Conservation (phyloP, 2,329 filamentous ascomycete genomes). For the Sclerotinia borealis region DNA sequence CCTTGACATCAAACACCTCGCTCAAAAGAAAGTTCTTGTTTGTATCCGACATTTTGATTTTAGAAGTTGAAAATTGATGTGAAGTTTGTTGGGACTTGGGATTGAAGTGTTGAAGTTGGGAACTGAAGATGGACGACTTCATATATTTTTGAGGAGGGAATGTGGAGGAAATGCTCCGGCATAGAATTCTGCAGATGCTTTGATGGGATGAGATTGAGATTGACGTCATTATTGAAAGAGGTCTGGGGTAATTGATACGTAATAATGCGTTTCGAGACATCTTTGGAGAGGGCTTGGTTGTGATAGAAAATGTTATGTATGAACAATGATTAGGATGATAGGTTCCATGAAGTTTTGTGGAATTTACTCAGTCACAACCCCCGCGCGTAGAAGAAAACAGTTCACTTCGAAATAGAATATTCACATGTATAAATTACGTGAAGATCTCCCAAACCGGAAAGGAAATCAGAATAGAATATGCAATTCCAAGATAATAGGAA, state of each 20-base stretch:
- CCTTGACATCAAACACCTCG: slow-evolving; percentile 31
- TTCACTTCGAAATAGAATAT: too few relatives aligned
- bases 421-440: too few relatives aligned
- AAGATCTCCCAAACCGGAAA: too few relatives aligned
- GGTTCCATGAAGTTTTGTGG: too few relatives aligned
- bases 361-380: too few relatives aligned
- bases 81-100: neutral
- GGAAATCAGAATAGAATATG: too few relatives aligned
- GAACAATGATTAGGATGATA: too few relatives aligned
- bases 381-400: too few relatives aligned
- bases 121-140: neutral
- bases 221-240: slow-evolving; percentile 2
- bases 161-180: slow-evolving; percentile 1
- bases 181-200: neutral
- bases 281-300: too few relatives aligned
- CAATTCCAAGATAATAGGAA: too few relatives aligned
- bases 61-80: neutral
- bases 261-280: slow-evolving; percentile 5
- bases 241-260: neutral
- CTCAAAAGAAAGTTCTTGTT: slow-evolving; percentile 26
- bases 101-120: neutral
- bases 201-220: neutral
- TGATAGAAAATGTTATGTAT: too few relatives aligned
- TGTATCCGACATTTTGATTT: slow-evolving; percentile 21
- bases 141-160: neutral